Conservation (phyloP, 1,284 basidiomycete species). For the Trichosporon asahii region DNA sequence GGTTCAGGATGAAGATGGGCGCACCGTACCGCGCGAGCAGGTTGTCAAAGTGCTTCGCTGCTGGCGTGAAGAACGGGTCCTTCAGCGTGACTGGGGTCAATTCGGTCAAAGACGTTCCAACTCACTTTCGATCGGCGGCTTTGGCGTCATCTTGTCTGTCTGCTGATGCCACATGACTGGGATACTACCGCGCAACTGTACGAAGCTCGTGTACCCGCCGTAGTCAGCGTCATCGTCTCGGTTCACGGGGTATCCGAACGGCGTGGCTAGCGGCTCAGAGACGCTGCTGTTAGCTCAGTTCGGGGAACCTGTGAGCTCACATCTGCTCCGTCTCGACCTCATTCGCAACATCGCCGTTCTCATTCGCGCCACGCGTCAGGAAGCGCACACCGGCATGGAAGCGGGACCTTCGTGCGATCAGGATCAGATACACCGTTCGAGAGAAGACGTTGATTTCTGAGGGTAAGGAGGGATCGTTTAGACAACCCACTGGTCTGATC, state of each 20-base stretch:
- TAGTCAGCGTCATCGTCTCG: constrained; percentile 46
- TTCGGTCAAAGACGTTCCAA: constrained; percentile 16
- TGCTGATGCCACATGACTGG: constrained; percentile 97
- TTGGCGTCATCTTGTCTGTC: constrained; percentile 79
- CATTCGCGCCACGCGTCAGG: constrained; percentile 89
- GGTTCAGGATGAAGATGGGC: constrained; percentile 89
- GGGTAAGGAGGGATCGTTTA: constrained; percentile 3
- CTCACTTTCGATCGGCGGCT: constrained; percentile 92
- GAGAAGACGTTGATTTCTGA: constrained; percentile 86
- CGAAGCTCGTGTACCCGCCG: constrained; percentile 86
- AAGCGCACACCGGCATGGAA: constrained; percentile 96
- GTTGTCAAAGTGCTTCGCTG: constrained; percentile 89
- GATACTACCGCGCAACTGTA: constrained; percentile 94
- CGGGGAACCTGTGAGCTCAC: constrained; percentile 23
- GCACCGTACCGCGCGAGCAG: constrained; percentile 86
- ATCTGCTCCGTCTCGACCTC: constrained; percentile 99
- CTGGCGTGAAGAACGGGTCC: constrained; percentile 93
- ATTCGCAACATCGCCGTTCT: constrained; percentile 90
- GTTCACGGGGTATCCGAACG: constrained; percentile 63
- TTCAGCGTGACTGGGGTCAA: constrained; percentile 72
- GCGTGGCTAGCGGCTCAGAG: constrained; percentile 85
- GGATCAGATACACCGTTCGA: constrained; percentile 83
- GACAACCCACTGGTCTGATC: constrained; percentile 87
- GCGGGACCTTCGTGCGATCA: constrained; percentile 89
- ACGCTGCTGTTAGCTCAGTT: constrained; percentile 54